Conservation (phyloP, 441 rosid species). For the Populus tomentosa region DNA sequence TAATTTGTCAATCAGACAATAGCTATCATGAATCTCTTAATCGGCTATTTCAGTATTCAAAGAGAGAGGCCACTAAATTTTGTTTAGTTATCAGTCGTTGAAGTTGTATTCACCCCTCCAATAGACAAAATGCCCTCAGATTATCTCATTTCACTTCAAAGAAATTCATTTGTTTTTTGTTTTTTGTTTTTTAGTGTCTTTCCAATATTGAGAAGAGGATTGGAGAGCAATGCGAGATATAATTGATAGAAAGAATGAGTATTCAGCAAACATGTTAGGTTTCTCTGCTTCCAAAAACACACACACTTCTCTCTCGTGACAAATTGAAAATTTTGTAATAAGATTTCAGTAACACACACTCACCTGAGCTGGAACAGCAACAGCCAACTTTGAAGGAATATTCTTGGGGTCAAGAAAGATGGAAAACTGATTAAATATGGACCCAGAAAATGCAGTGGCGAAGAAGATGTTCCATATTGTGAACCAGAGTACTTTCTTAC, state of each 20-base stretch:
- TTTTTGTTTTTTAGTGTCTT: background rate
- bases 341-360: conserved; percentile 8
- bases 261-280: background rate
- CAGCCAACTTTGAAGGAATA: conserved; percentile 72
- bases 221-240: background rate
- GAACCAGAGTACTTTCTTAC: conserved; percentile 94
- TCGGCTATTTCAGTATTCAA: background rate
- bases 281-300: background rate
- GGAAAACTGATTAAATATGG: conserved; percentile 56
- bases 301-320: background rate
- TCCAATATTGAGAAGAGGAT: background rate
- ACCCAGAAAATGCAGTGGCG: conserved; percentile 92
- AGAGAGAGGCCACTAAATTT: background rate
- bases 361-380: conserved; percentile 95
- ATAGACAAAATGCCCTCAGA: background rate
- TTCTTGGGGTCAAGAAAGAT: conserved; percentile 67
- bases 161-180: background rate
- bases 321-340: background rate
- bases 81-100: background rate
- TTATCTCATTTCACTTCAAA: background rate
- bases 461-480: conserved; percentile 92
- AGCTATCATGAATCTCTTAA: background rate
- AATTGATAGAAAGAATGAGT: background rate
- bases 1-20: background rate
- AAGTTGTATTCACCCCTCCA: background rate